Conservation (phyloP, 257 asterid species). For the Solanum paucissectum region DNA sequence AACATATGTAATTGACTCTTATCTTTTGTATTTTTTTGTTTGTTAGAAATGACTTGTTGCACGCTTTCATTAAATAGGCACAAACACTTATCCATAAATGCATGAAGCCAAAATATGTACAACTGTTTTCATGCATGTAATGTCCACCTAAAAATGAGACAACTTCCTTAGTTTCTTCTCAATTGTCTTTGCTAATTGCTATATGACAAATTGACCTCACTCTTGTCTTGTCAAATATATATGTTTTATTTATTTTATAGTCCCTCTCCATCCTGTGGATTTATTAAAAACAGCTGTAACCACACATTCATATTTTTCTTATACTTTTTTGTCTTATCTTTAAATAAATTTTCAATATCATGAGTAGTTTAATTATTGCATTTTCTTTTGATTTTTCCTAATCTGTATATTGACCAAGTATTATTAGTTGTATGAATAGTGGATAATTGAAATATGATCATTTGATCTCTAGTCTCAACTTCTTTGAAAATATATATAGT, state of each 20-base stretch:
- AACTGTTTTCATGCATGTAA: not conserved
- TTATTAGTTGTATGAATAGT: not conserved
- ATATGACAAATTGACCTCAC: not conserved
- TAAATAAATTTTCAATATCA: not conserved
- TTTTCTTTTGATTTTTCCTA: not conserved
- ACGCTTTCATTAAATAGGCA: not conserved
- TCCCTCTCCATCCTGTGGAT: not conserved
- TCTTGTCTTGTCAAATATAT: not conserved
- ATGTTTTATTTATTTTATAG: not conserved
- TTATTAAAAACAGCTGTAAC: not conserved
- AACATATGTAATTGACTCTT: not conserved
- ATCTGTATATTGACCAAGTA: not conserved
- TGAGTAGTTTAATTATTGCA: not conserved
- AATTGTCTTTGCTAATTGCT: not conserved
- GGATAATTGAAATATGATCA: not conserved
- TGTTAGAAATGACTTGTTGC: not conserved
- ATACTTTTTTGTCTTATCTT: not conserved
- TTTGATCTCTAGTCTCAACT: not conserved
- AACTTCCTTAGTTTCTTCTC: not conserved
- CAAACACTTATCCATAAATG: not conserved
- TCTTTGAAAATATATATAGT: not conserved
- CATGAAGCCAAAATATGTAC: not conserved
- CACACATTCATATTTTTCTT: not conserved
- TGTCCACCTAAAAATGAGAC: not conserved
- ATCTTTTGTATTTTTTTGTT: not conserved